Conservation (phyloP, 2,329 filamentous ascomycete species). For the Sporothrix brunneoviolacea region DNA sequence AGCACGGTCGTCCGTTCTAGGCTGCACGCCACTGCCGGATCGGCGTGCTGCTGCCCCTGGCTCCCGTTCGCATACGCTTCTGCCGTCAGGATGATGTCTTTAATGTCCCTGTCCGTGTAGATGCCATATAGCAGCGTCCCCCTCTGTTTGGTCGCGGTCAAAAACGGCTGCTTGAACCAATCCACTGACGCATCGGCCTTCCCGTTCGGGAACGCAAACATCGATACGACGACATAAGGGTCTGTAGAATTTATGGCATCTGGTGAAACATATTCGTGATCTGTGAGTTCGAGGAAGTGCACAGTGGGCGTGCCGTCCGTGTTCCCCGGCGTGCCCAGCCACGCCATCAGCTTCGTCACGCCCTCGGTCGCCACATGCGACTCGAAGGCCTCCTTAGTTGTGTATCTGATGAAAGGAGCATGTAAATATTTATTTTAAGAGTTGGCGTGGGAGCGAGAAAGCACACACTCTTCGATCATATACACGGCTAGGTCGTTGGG, state of each 20-base stretch:
- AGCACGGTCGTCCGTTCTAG: not conserved
- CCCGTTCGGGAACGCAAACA: too few species aligned
- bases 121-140: not conserved
- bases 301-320: not conserved
- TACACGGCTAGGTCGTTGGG: not conserved
- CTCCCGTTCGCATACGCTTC: too few species aligned
- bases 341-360: not conserved
- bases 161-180: too few species aligned
- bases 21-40: not conserved
- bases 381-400: not conserved
- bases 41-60: too few species aligned
- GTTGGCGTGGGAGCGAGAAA: too few species aligned
- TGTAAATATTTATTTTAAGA: too few species aligned
- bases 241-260: not conserved
- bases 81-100: not conserved
- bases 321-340: not conserved
- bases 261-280: not conserved
- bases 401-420: not conserved
- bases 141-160: not conserved
- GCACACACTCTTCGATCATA: conserved; percentile 10
- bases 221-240: not conserved
- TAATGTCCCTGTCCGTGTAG: not conserved
- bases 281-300: not conserved
- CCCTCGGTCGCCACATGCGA: not conserved
- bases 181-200: too few species aligned